Percentiles rank a stretch among this genome's conserved stretches.
Evolutionary conservation across 331 rosid species (phyloP).

Genomic region (Quercus phellos): DNA sequence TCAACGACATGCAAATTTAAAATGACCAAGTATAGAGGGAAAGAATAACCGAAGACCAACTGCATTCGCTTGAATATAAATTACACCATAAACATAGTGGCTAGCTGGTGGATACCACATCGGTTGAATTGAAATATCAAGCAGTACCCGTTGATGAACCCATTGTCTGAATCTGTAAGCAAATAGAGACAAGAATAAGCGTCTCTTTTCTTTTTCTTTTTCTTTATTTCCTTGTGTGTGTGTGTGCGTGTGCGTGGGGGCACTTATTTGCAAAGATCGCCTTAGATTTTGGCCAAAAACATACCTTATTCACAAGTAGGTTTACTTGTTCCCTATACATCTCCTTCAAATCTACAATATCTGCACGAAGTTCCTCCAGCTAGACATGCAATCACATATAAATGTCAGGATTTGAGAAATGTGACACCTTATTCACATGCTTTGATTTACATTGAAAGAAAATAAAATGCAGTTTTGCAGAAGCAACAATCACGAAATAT

Average conservation of each 20-base stretch:
- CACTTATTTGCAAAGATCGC: background rate
- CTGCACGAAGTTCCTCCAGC: slow-evolving; percentile 99
- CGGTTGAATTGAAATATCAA: slow-evolving; percentile 19
- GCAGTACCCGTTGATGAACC: slow-evolving; percentile 37
- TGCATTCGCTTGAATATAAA: slow-evolving; percentile 3
- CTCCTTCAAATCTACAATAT: slow-evolving; percentile 95
- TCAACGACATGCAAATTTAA: background rate
- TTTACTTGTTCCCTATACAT: slow-evolving; percentile 99
- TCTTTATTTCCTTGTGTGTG: background rate
- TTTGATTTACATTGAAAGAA: background rate
- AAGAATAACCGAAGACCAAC: slow-evolving; percentile 22
- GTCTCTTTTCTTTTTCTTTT: background rate
- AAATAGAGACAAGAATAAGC: slow-evolving; percentile 11
- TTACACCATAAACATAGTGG: slow-evolving; percentile 11
- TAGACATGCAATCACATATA: slow-evolving; percentile 36
- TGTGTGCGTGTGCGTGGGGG: background rate
- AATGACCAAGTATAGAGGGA: background rate
- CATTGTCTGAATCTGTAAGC: slow-evolving; percentile 73
- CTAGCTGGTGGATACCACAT: background rate
- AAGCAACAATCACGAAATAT: background rate
- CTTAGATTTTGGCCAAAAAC: background rate
- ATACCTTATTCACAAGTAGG: slow-evolving; percentile 92
- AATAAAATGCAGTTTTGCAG: background rate
- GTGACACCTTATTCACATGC: background rate
- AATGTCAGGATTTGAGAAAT: slow-evolving; percentile 1